Base-by-base conservation (phyloP, 2,329 filamentous ascomycete genomes). In the Pseudogymnoascus sp. region DNA sequence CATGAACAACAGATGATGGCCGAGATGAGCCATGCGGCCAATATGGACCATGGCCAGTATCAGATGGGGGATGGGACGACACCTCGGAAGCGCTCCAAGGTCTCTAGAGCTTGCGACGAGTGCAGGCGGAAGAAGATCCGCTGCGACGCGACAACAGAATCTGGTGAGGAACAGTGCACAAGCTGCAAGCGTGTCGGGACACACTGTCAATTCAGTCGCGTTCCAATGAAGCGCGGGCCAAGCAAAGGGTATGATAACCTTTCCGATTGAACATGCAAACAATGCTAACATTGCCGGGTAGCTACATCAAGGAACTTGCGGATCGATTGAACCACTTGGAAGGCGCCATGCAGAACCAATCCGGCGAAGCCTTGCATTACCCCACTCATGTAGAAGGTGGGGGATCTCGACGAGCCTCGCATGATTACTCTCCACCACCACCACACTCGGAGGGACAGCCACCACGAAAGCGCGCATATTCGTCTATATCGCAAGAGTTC, bases 231-330 rank as follows among this genome's bases (percentile, higher is more conserved):
- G 75, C 83, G 90, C 65, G 91, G 92, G 1, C 91, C 92, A 2
- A 95, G 89, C 72, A 96, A 96, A 82, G 92, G 92, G 82, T 90
- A 81, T 70, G 78, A 66, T 16, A 22, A 33, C 61, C 64, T 59
- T 64, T 63, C 53, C 68, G 66, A 33, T 31, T 16, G 33, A 8
- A 26, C 26, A 56, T 16, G 63, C 59, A 53, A 64, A 63, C 61
- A 63, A 31, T 60, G 38, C 64, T 68, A 46, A 68, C 65, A 65
- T 61, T 64, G 31, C 33, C 35, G 50, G 53, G 61, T 70, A 90
- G 88, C 14, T 96, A 96, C 70, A 96, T 96, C 74, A 96, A 96
- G 73, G 91, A 96, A 74, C 82, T 96, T 22, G 91, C 91, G 24
- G 91, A 96, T 72, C 82, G 92, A 26, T 86, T 96, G 64, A 87